Percentiles rank a stretch among this genome's conserved stretches.
Evolutionary conservation across 2,329 filamentous ascomycete genomes (phyloP).

Genomic region (Cladosporium velox): DNA sequence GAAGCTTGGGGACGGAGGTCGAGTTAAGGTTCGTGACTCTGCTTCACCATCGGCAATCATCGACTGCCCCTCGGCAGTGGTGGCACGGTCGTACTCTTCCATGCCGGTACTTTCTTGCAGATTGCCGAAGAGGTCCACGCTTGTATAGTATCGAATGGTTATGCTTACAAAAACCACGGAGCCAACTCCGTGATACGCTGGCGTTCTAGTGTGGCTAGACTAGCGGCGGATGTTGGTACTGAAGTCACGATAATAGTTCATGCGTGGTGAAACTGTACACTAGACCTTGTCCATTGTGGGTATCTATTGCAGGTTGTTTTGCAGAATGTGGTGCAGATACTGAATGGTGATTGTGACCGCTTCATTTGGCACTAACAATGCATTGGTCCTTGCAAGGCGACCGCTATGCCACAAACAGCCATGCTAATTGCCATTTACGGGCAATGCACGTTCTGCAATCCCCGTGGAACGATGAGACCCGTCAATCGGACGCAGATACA

Average conservation of each 20-base stretch:
- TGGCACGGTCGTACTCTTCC: constrained; percentile 9
- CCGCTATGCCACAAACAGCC: too few relatives aligned
- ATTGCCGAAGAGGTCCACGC: neutral
- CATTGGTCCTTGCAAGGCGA: too few relatives aligned
- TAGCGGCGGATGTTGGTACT: neutral
- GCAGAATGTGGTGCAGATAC: too few relatives aligned
- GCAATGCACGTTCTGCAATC: neutral
- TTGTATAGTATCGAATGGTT: neutral
- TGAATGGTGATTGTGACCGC: too few relatives aligned
- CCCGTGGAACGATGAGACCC: too few relatives aligned
- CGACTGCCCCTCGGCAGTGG: neutral
- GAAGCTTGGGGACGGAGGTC: neutral
- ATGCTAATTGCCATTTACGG: neutral
- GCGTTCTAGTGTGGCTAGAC: neutral
- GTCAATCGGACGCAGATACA: too few relatives aligned
- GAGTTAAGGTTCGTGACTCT: constrained; percentile 9
- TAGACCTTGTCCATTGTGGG: neutral
- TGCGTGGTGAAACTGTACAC: neutral
- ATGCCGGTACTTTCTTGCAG: constrained; percentile 6
- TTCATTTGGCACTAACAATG: too few relatives aligned
- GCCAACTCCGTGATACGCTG: neutral
- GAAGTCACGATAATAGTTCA: neutral
- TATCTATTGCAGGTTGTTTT: neutral
- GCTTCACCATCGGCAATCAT: neutral
- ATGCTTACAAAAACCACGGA: neutral